These are phyloP conservation scores for Kalmusia sp. DNA, from an alignment of 2,329 filamentous ascomycete genomes.

Conservation along the genomic window DNA sequence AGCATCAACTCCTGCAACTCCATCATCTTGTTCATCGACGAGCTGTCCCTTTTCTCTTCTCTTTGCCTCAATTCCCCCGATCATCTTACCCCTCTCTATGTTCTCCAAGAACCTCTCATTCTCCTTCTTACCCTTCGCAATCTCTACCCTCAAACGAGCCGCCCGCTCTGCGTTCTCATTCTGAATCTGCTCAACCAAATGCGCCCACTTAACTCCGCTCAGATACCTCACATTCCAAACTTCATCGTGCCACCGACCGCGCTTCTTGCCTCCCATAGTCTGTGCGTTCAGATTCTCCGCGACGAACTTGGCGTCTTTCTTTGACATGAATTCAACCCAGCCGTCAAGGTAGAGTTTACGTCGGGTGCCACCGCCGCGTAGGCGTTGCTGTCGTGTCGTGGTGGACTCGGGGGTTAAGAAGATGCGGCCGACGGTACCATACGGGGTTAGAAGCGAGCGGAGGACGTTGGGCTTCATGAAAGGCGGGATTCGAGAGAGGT, in stretches of 20 bases:
- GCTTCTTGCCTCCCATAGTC: slow-evolving; percentile 84
- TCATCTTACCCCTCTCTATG: slow-evolving; percentile 79
- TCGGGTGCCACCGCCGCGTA: slow-evolving; percentile 80
- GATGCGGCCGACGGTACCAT: slow-evolving; percentile 77
- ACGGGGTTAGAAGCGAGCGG: slow-evolving; percentile 75
- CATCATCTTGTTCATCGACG: slow-evolving; percentile 25
- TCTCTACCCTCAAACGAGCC: slow-evolving; percentile 78
- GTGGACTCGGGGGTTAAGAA: slow-evolving; percentile 82
- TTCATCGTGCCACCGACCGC: slow-evolving; percentile 83
- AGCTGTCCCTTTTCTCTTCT: slow-evolving; percentile 60
- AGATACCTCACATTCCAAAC: slow-evolving; percentile 86
- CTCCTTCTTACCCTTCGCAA: slow-evolving; percentile 76
- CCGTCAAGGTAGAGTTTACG: slow-evolving; percentile 83
- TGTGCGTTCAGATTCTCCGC: slow-evolving; percentile 79
- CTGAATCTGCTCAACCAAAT: slow-evolving; percentile 76
- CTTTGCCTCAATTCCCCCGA: slow-evolving; percentile 65
- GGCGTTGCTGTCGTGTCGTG: slow-evolving; percentile 68
- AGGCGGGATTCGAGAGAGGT: slow-evolving; percentile 82
- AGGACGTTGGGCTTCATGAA: slow-evolving; percentile 88
- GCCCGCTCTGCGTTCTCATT: slow-evolving; percentile 81
- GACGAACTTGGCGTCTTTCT: slow-evolving; percentile 77
- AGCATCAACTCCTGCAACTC: slow-evolving; percentile 44
- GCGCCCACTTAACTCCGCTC: slow-evolving; percentile 81
- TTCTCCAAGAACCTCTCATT: slow-evolving; percentile 83
- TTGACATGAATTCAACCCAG: slow-evolving; percentile 83